Conservation (phyloP, 352 stramenopile genomes). For the Pythium myriotylum region DNA sequence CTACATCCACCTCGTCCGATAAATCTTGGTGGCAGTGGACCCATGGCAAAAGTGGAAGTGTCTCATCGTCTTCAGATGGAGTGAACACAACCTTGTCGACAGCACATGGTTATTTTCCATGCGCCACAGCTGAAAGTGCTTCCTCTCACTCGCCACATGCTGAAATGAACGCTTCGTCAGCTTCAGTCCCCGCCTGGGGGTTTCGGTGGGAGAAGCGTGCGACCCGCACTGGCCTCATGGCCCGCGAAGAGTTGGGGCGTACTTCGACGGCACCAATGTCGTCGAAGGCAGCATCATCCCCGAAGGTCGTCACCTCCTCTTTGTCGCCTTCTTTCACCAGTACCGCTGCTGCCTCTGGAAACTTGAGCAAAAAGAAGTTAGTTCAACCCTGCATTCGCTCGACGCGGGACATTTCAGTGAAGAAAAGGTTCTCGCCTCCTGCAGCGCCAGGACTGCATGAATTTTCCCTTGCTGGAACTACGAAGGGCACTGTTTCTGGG, state of each 20-base stretch:
- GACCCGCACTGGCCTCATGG: conserved; percentile 21
- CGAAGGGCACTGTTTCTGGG: conserved; percentile 3
- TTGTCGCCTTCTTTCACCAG: conserved; percentile 8
- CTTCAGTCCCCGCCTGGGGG: conserved; percentile 32
- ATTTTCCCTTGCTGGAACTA: conserved; percentile 6
- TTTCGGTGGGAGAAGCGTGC: conserved; percentile 54
- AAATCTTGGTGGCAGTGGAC: conserved; percentile 76
- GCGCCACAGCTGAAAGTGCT: not conserved
- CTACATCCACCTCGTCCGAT: conserved; percentile 25
- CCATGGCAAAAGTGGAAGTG: conserved; percentile 67
- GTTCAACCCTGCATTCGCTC: conserved; percentile 22
- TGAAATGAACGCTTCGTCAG: conserved; percentile 4
- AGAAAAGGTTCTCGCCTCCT: conserved; percentile 13
- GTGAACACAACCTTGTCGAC: not conserved
- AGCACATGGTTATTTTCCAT: conserved; percentile 20
- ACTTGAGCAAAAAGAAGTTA: conserved; percentile 15
- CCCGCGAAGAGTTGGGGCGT: conserved; percentile 11
- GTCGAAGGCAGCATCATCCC: conserved; percentile 11
- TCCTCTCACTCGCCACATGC: not conserved
- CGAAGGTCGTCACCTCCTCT: conserved; percentile 9
- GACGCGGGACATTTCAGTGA: conserved; percentile 12
- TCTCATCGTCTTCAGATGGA: conserved; percentile 55
- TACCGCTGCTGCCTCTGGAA: not conserved
- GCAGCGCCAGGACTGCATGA: conserved; percentile 16
- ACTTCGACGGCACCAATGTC: not conserved